Base-by-base conservation (phyloP, 176 grass and related monocot genomes). In the Hyparrhenia diplandra region DNA sequence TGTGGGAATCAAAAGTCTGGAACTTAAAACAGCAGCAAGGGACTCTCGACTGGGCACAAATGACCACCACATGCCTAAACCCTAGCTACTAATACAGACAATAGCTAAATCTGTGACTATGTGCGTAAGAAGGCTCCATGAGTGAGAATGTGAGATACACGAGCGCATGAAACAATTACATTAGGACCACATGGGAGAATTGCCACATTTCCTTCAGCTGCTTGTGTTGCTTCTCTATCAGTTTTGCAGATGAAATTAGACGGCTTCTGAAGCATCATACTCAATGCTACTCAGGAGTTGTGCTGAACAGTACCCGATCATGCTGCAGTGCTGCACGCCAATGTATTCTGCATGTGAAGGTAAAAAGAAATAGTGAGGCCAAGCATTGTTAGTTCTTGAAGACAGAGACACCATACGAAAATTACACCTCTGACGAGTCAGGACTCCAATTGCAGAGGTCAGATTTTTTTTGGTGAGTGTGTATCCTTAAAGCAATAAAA, bases 261-360 rank as follows among this genome's bases (percentile, higher is more conserved):
- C 39, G 42, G 5, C 2, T 29, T 43, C 37, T 75, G 47, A 41
- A 45, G 46, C 57, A 29, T 49, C 61, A 7, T 1, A 25, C 5
- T 30, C 66, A 66, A 58, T 83, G 65, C 37, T 23, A 71, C 54
- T 47, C 24, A 71, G 24, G 29, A 59, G 41, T 11, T 58, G 34
- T 62, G 24, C 34, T 81, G 52, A 36, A 6, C 21, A 82, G 55
- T 74, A 13, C 40, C 32, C 43, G 39, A 25, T 62, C 40, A 4
- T 47, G 23, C 21, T 73, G 73, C 27, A 55, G 51, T 21, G 51
- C 51, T 21, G 51, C 6, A 24, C 20, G 21, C 42, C 11, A 17
- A 21, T 29, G 28, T 51, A 69, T 83, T 85, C 89, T 88, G 78
- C 82, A 69, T 70, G 40, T 30, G 37, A 80, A 71, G 42, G 35